These are phyloP conservation scores for Epichloe baconii DNA, from an alignment of 2,329 filamentous ascomycete genomes.

Conservation along the genomic window DNA sequence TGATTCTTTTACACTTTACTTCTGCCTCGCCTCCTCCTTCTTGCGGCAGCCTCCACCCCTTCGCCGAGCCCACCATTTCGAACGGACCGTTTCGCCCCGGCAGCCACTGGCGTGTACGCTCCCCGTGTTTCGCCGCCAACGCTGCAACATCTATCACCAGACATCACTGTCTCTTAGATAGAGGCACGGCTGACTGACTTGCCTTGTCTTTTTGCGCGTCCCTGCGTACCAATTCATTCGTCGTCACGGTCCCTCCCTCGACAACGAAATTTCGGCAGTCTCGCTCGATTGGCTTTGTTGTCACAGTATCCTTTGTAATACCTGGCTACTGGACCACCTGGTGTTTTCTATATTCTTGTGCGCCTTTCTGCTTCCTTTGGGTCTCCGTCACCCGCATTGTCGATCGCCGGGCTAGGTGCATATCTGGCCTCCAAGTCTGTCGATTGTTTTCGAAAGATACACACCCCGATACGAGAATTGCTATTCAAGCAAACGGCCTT, in stretches of 20 bases:
- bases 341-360: constrained; percentile 4
- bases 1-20: constrained; percentile 19
- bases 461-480: neutral
- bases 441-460: neutral
- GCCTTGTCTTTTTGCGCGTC: neutral
- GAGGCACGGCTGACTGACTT: neutral
- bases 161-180: neutral
- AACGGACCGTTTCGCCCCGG: constrained; percentile 2
- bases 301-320: constrained; percentile 22
- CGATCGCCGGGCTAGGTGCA: neutral
- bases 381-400: neutral
- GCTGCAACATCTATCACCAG: neutral
- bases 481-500: neutral
- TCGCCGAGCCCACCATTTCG: neutral
- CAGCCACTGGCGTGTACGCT: neutral
- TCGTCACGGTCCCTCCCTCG: neutral
- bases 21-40: constrained; percentile 12
- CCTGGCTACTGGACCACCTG: constrained; percentile 16
- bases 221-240: neutral
- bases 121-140: neutral
- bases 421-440: neutral
- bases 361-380: constrained; percentile 2
- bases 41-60: neutral
- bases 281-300: constrained; percentile 3
- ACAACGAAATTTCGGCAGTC: neutral